Evolutionary conservation across 2,329 filamentous ascomycete species (phyloP).

Genomic region (Pyricularia sp.): DNA sequence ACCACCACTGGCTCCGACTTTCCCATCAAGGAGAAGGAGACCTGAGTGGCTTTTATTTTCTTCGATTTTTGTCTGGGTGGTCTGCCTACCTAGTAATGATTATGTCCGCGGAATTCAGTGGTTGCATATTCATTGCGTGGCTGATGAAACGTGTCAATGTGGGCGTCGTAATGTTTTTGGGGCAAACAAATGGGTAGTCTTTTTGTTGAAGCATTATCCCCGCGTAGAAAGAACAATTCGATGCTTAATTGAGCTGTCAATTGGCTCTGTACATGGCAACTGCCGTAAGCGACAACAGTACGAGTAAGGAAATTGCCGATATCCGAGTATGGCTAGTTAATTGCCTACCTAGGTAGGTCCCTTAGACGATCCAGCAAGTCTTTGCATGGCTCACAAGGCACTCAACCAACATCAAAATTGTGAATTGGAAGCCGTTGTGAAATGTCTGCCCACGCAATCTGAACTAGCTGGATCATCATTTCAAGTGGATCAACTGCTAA

Average conservation of each 20-base stretch:
- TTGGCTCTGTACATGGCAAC: background rate
- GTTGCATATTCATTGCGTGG: background rate
- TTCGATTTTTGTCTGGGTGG: too few relatives aligned
- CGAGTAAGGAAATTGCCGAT: background rate
- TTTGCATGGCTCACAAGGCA: too few relatives aligned
- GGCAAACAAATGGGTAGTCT: background rate
- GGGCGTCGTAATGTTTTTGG: background rate
- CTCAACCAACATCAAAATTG: too few relatives aligned
- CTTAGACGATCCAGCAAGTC: too few relatives aligned
- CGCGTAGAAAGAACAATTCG: background rate
- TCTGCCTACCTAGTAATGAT: background rate
- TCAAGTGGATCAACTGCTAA: background rate
- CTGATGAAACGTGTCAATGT: background rate
- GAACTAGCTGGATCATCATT: background rate
- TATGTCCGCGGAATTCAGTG: background rate
- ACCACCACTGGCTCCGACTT: slow-evolving; percentile 56
- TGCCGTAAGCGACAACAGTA: too few relatives aligned
- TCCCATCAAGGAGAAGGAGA: slow-evolving; percentile 59
- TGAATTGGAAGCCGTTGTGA: too few relatives aligned
- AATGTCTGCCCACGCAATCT: background rate
- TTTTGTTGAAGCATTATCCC: background rate
- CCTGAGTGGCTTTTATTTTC: background rate
- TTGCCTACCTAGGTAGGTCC: too few relatives aligned
- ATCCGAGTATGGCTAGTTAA: background rate
- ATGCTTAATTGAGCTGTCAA: too few relatives aligned